These are phyloP conservation scores for Drosera capensis DNA, from an alignment of 148 eudicot species.

Conservation along the genomic window DNA sequence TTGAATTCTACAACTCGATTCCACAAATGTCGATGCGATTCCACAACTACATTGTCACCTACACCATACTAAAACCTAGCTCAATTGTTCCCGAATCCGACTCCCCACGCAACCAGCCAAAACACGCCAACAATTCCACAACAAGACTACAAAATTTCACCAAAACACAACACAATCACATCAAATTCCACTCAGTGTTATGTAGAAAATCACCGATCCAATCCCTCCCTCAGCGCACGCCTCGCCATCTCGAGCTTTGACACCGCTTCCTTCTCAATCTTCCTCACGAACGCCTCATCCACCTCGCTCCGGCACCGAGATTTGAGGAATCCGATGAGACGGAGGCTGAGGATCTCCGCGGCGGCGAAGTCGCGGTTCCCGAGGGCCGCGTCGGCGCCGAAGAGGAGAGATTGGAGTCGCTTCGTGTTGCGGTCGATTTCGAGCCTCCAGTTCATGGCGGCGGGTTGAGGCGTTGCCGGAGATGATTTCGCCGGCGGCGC, in stretches of 20 bases:
- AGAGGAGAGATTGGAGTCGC: slow-evolving; percentile 69
- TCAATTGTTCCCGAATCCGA: no score
- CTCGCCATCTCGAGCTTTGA: slow-evolving; percentile 48
- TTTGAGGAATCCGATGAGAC: slow-evolving; percentile 86
- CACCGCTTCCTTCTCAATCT: slow-evolving; percentile 60
- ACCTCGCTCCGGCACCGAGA: slow-evolving; percentile 32
- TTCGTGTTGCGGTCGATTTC: slow-evolving; percentile 53
- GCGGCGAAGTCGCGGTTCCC: slow-evolving; percentile 41
- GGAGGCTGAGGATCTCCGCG: slow-evolving; percentile 53
- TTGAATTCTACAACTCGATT: no score
- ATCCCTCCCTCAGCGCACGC: slow-evolving; percentile 33
- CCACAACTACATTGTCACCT: no score
- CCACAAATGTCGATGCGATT: no score
- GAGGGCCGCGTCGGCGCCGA: slow-evolving; percentile 60
- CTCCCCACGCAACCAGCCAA: no score
- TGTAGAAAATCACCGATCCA: slow-evolving; percentile 55
- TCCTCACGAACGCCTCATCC: slow-evolving; percentile 51
- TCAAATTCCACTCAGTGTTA: no score
- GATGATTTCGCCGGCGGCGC: no score
- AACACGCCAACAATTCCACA: no score
- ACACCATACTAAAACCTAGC: no score
- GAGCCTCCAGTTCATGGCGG: slow-evolving; percentile 72
- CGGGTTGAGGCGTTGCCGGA: no score
- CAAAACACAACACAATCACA: no score
- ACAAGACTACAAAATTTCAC: no score